Evolutionary conservation across 306 rosid genomes (phyloP).

Genomic region (Malus sylvestris): DNA sequence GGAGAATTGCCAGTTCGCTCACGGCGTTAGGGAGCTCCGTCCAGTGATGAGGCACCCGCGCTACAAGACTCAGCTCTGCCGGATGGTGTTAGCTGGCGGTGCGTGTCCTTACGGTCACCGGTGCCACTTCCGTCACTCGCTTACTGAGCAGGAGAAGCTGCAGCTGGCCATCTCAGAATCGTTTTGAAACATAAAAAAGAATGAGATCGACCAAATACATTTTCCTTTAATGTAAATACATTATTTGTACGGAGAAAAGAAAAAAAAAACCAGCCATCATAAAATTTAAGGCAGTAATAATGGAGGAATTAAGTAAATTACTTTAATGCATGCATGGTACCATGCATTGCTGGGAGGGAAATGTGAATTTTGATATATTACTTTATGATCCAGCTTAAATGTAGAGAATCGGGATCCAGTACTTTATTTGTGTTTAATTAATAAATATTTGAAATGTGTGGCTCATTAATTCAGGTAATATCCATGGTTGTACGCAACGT

Average conservation of each 20-base stretch:
- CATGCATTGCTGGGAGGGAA: not conserved
- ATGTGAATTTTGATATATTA: not conserved
- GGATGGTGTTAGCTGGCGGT: conserved; percentile 72
- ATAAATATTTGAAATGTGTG: too few species aligned
- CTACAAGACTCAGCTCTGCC: conserved; percentile 89
- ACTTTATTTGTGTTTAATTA: not conserved
- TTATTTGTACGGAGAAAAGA: too few species aligned
- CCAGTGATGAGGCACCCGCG: conserved; percentile 95
- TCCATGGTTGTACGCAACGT: not conserved
- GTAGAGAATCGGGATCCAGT: not conserved
- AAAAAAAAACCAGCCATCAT: not conserved
- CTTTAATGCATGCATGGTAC: not conserved
- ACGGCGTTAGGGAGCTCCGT: conserved; percentile 80
- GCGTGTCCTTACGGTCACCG: conserved; percentile 86
- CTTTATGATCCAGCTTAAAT: not conserved
- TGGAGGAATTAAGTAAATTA: not conserved
- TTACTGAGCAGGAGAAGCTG: conserved; percentile 51
- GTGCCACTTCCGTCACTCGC: conserved; percentile 95
- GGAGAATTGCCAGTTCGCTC: conserved; percentile 78
- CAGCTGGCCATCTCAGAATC: not conserved
- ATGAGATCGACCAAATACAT: too few species aligned
- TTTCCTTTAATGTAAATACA: not conserved
- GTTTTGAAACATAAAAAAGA: not conserved
- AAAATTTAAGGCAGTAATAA: not conserved
- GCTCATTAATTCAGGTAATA: too few species aligned